Evolutionary conservation across 2,329 filamentous ascomycete species (phyloP), one percentile per base, ranked within the genome.

Genomic region (Claviceps pusilla): DNA sequence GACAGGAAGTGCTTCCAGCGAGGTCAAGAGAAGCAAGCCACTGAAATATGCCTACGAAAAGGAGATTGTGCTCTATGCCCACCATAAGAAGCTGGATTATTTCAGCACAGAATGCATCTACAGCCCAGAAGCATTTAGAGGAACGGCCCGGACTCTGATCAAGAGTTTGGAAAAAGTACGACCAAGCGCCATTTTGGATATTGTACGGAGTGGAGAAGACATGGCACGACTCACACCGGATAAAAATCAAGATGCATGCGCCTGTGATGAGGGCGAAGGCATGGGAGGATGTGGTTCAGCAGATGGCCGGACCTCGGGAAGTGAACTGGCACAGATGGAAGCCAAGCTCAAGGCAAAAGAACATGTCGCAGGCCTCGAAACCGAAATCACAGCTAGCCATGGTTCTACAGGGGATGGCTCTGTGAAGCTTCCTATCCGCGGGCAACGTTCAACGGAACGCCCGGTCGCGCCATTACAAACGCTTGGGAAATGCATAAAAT

Each of bases 51-150:
- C 91, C 1, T 98, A 97, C 66, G 93, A 98, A 67, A 98, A 98
- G 72, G 93, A 98, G 67, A 98, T 98, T 60, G 93, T 98, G 19
- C 76, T 98, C 6, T 98, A 98, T 66, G 93, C 93, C 5, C 88
- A 97, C 66, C 89, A 98, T 73, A 95, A 93, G 70, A 90, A 90
- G 68, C 76, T 98, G 59, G 90, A 97, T 66, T 98, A 98, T 71
- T 98, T 98, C 71, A 95, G 84, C 64, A 98, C 93, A 0, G 93
- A 98, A 71, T 98, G 93, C 74, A 89, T 98, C 57, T 98, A 98
- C 73, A 95, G 89, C 53, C 93, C 93, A 0, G 93, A 98, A 69
- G 93, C 93, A 2, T 98, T 98, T 66, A 79, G 93, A 56, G 93
- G 93, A 3, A 95, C 88, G 60, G 93, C 93, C 2, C 80, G 93